Evolutionary conservation across 257 asterid genomes (phyloP).

Genomic region (Solanum paucissectum): DNA sequence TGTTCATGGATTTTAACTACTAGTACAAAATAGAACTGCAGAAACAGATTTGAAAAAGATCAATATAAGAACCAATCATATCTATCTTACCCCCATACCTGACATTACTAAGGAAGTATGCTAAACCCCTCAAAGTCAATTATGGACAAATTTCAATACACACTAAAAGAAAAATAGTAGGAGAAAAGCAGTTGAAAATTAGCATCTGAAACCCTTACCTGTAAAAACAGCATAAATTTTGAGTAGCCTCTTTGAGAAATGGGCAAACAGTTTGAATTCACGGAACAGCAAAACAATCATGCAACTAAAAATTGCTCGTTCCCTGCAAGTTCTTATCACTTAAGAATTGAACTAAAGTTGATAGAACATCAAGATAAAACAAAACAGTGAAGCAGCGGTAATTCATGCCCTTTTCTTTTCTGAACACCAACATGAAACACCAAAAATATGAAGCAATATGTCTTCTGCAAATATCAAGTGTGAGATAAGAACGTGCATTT

Average conservation of each 20-base stretch:
- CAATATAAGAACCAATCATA: neutral
- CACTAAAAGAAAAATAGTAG: too few species aligned
- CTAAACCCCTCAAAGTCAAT: neutral
- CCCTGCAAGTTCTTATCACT: constrained; percentile 40
- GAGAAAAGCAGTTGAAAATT: neutral
- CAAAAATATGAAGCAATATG: neutral
- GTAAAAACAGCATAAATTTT: constrained; percentile 61
- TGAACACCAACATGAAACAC: neutral
- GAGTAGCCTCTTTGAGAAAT: constrained; percentile 74
- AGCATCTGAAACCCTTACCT: constrained; percentile 37
- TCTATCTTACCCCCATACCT: neutral
- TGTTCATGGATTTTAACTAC: neutral
- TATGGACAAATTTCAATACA: neutral
- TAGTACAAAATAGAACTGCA: neutral
- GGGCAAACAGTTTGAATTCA: constrained; percentile 68
- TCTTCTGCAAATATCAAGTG: neutral
- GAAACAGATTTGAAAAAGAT: neutral
- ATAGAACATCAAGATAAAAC: neutral
- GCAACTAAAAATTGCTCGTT: constrained; percentile 58
- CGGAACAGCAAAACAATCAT: constrained; percentile 72
- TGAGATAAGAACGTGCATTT: neutral
- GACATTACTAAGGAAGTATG: neutral
- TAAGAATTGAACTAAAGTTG: neutral
- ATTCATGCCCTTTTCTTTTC: neutral
- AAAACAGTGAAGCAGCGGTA: neutral